Evolutionary conservation across 2,329 filamentous ascomycete species (phyloP).

Genomic region (Botrytis tulipae): DNA sequence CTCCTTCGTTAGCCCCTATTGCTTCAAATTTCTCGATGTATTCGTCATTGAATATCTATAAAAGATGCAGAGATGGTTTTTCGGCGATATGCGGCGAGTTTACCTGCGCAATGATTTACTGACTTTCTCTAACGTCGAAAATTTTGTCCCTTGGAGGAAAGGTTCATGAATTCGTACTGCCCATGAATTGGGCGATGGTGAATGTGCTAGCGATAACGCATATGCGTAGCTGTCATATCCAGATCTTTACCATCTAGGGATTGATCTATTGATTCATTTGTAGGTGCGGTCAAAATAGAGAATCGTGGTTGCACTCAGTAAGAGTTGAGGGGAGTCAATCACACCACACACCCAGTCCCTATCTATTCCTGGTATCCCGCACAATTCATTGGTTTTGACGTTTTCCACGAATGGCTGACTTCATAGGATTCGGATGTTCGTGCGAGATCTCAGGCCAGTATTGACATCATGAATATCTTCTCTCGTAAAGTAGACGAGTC

Average conservation of each 20-base stretch:
- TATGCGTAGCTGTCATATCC: too few relatives aligned
- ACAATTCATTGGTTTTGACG: background rate
- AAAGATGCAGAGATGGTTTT: background rate
- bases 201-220: background rate
- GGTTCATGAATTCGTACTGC: background rate
- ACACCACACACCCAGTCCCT: background rate
- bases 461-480: background rate
- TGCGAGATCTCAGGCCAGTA: background rate
- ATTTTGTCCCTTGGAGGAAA: background rate
- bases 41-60: background rate
- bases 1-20: background rate
- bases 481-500: background rate
- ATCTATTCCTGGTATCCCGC: background rate
- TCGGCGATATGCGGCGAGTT: background rate
- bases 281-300: background rate
- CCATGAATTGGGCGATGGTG: background rate
- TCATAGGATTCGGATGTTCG: background rate
- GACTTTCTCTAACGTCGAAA: background rate
- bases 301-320: background rate
- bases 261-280: fast-evolving
- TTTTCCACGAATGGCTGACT: background rate
- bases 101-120: background rate
- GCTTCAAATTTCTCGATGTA: background rate
- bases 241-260: background rate
- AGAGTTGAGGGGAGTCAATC: background rate